A percentile compares a stretch with the other conserved stretches of the same genome.
phyloP scores from a whole-genome alignment of 2,329 filamentous ascomycete genomes.

The Penicillium corylophilum region DNA sequence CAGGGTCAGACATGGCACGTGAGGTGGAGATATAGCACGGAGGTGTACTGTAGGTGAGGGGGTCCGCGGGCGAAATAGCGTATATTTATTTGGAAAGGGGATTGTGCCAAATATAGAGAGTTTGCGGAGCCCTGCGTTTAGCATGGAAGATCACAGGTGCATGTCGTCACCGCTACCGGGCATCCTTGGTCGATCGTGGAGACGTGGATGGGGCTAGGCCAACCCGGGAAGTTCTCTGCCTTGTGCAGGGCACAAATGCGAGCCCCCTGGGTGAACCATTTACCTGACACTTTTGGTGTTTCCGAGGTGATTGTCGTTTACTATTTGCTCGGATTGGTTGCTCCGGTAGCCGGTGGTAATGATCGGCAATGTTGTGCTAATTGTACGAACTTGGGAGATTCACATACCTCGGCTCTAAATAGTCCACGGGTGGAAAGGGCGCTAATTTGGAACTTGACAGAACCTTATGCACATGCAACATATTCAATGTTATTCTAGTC shows the following conservation, averaged over 20 bases:
- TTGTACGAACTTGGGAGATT: neutral
- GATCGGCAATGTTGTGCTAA: neutral
- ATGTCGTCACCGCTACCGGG: conserved; percentile 23
- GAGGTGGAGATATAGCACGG: neutral
- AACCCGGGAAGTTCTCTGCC: neutral
- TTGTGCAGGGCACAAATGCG: neutral
- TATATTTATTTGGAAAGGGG: neutral
- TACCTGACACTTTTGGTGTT: neutral
- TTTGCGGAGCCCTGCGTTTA: neutral
- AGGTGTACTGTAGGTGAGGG: neutral
- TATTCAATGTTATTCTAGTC: neutral
- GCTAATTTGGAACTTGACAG: neutral
- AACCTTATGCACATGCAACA: neutral
- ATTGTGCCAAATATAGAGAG: neutral
- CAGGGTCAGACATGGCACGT: conserved; percentile 22
- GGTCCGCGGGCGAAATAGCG: neutral
- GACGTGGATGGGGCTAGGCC: conserved; percentile 21
- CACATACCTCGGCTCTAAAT: neutral
- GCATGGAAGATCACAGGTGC: conserved; percentile 17
- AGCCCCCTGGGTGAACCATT: neutral
- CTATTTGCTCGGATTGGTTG: neutral
- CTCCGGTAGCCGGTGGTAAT: neutral
- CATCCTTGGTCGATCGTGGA: conserved; percentile 25
- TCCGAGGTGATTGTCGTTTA: neutral
- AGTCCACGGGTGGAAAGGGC: neutral